Conservation (phyloP, 2,329 filamentous ascomycete genomes). For the Clonostachys sp. region DNA sequence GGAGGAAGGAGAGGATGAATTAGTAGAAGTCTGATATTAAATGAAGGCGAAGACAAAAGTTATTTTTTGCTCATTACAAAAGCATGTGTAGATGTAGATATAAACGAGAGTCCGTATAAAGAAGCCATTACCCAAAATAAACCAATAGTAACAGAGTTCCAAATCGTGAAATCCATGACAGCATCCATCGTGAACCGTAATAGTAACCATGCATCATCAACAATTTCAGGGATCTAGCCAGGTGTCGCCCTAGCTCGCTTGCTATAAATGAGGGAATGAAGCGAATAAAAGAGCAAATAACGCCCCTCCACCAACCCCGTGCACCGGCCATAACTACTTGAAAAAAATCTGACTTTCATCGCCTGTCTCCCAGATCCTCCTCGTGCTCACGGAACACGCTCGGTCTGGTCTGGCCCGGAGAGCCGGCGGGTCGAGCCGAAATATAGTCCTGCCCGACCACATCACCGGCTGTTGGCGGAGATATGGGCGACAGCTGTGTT, state of each 20-base stretch:
- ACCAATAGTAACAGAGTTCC: not conserved
- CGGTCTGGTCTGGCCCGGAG: conserved; percentile 21
- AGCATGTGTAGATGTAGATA: not conserved
- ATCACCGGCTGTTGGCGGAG: conserved; percentile 20
- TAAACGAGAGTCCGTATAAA: not conserved
- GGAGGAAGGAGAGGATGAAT: conserved; percentile 40
- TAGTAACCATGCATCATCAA: no score
- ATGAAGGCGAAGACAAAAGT: conserved; percentile 1
- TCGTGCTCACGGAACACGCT: conserved; percentile 35
- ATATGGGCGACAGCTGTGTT: conserved; percentile 9
- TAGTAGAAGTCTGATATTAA: conserved; percentile 43
- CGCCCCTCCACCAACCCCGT: no score
- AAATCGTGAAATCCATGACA: not conserved
- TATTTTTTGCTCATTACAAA: not conserved
- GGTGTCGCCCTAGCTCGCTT: no score
- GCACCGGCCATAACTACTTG: no score
- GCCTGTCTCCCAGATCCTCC: conserved; percentile 27
- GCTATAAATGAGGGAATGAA: no score
- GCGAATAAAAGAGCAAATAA: no score
- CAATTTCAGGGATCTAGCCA: no score
- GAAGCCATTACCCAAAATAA: not conserved
- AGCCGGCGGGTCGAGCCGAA: conserved; percentile 11
- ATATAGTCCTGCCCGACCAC: conserved; percentile 17
- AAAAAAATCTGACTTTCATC: not conserved
- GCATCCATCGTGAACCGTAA: no score